Evolutionary conservation across 495 filamentous ascomycete genomes (phyloP).

Genomic region (Opeltia flavorubescens): DNA sequence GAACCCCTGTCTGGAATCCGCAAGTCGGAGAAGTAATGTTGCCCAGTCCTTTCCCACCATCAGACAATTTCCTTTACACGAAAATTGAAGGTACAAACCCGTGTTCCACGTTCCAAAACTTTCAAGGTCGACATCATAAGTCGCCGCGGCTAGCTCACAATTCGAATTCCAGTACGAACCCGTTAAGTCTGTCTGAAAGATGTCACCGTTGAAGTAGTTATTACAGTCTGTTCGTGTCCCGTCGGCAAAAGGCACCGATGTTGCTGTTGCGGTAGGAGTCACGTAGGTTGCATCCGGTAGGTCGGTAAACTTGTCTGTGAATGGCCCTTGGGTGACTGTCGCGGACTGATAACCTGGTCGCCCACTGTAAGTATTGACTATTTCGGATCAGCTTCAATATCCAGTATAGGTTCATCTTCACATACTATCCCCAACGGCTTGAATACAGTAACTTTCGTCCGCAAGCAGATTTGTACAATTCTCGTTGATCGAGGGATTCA

Average conservation of each 20-base stretch:
- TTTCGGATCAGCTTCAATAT: neutral
- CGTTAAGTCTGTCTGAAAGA: slow-evolving; percentile 1
- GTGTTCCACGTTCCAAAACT: neutral
- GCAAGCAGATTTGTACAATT: slow-evolving; percentile 23
- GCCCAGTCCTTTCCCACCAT: too few relatives aligned
- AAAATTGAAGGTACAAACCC: too few relatives aligned
- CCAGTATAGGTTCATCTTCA: neutral
- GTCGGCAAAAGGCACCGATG: slow-evolving; percentile 7
- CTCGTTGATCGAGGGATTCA: slow-evolving; percentile 17
- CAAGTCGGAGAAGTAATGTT: neutral
- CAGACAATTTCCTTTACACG: too few relatives aligned
- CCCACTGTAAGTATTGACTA: neutral
- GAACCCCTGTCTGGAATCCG: neutral
- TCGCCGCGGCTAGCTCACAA: slow-evolving; percentile 3
- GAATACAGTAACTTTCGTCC: slow-evolving; percentile 16
- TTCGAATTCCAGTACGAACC: slow-evolving; percentile 1
- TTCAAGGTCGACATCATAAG: slow-evolving; percentile 5
- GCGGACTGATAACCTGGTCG: slow-evolving; percentile 3
- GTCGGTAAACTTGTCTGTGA: neutral
- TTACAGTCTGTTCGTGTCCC: slow-evolving; percentile 13
- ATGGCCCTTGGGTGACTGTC: neutral
- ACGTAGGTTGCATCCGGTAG: too few relatives aligned
- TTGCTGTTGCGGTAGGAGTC: slow-evolving; percentile 4
- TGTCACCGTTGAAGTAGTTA: slow-evolving; percentile 8
- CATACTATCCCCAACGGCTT: slow-evolving; percentile 17